phyloP scores from a whole-genome alignment of 441 rosid genomes.

The Biscutella auriculata region DNA sequence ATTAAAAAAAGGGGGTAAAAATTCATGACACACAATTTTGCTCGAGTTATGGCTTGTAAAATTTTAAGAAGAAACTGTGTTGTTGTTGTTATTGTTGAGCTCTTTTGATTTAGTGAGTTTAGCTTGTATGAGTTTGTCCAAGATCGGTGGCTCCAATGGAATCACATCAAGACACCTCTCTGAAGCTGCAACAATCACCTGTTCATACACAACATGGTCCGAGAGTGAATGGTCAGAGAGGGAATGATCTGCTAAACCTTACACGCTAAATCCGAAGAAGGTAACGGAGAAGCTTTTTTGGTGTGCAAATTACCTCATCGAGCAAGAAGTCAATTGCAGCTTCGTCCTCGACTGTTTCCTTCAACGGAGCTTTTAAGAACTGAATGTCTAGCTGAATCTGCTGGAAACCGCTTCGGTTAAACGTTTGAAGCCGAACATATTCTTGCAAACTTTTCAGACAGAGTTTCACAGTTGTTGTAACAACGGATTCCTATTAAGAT shows the following conservation, averaged over 20 bases:
- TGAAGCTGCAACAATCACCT: conserved; percentile 91
- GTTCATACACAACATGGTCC: conserved; percentile 12
- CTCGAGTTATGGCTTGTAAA: too few relatives aligned
- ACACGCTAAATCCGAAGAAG: background rate
- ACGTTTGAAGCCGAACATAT: conserved; percentile 89
- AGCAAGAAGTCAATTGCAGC: conserved; percentile 86
- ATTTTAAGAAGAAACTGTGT: conserved; percentile 17
- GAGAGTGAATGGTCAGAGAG: background rate
- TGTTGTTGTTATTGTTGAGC: conserved; percentile 21
- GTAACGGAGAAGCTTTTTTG: too few relatives aligned
- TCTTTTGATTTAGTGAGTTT: conserved; percentile 58
- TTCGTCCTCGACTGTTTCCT: conserved; percentile 71
- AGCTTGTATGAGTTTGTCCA: conserved; percentile 90
- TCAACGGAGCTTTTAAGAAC: conserved; percentile 66
- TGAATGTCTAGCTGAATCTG: conserved; percentile 96
- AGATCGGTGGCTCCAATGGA: conserved; percentile 81
- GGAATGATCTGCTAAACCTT: too few relatives aligned
- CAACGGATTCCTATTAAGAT: conserved; percentile 60
- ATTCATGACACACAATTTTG: too few relatives aligned
- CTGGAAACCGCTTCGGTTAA: conserved; percentile 92
- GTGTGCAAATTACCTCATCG: conserved; percentile 67
- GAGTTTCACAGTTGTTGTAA: conserved; percentile 57
- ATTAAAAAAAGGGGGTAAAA: too few relatives aligned
- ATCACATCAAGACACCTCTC: conserved; percentile 91
- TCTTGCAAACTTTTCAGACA: conserved; percentile 92